Conservation (phyloP, 192 early-diverging fungal genomes). For the Coemansia asiatica region DNA sequence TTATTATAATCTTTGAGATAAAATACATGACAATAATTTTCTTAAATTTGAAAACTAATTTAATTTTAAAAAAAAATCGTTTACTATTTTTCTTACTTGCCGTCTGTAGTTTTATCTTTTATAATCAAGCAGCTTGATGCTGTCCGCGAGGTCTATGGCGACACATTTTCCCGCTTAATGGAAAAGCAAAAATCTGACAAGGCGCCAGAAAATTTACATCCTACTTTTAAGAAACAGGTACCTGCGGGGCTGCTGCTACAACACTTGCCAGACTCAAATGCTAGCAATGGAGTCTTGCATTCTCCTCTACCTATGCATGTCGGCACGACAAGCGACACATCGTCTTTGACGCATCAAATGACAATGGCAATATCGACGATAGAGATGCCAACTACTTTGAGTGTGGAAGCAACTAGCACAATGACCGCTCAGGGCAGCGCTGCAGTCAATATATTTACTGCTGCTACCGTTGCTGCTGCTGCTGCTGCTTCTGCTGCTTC, state of each 20-base stretch:
- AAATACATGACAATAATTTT: no score
- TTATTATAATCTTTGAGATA: no score
- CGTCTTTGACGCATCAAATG: background rate
- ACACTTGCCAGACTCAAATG: background rate
- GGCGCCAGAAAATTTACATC: background rate
- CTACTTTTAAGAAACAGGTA: background rate
- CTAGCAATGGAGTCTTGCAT: background rate
- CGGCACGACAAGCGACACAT: background rate
- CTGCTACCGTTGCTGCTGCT: no score
- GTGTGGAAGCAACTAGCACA: no score
- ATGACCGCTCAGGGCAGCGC: no score
- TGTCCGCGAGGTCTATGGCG: background rate
- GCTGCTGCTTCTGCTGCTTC: no score
- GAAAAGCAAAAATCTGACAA: background rate
- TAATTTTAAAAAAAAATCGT: background rate
- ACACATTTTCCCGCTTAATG: background rate
- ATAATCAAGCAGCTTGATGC: background rate
- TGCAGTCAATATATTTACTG: no score
- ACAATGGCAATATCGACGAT: no score
- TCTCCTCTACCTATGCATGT: background rate
- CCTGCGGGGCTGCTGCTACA: constrained; percentile 1
- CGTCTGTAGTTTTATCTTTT: background rate
- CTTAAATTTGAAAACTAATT: no score
- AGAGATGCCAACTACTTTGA: no score
- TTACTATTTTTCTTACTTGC: background rate